Evolutionary conservation across 2,329 filamentous ascomycete genomes (phyloP).

Genomic region (Cercospora sp.): DNA sequence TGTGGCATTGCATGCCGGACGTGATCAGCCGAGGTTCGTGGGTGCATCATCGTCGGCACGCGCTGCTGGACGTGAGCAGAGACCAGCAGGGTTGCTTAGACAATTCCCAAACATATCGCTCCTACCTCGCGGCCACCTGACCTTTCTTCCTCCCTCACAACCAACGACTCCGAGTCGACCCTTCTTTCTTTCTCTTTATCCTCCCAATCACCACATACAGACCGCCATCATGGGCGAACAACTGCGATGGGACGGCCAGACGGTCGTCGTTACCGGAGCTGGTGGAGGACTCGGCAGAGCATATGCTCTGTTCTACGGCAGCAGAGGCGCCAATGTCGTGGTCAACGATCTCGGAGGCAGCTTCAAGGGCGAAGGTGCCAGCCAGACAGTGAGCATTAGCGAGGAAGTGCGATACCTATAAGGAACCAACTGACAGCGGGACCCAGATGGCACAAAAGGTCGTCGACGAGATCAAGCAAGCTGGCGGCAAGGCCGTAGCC

Average conservation of each 20-base stretch:
- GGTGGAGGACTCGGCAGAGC: slow-evolving; percentile 79
- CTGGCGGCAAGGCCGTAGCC: slow-evolving; percentile 91
- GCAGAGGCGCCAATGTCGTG: slow-evolving; percentile 87
- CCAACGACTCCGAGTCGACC: slow-evolving; percentile 9
- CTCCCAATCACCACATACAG: slow-evolving; percentile 9
- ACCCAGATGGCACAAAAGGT: slow-evolving; percentile 75
- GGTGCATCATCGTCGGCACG: slow-evolving; percentile 6
- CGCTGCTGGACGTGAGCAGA: slow-evolving; percentile 1
- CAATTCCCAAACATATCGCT: slow-evolving; percentile 6
- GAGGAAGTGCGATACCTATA: not conserved
- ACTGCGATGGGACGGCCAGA: slow-evolving; percentile 83
- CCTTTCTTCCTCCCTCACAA: slow-evolving; percentile 1
- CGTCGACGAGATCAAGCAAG: slow-evolving; percentile 78
- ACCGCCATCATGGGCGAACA: slow-evolving; percentile 59
- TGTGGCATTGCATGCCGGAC: not conserved
- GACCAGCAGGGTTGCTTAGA: slow-evolving; percentile 8
- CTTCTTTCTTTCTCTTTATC: slow-evolving; percentile 7
- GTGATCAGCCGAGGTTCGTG: slow-evolving; percentile 2
- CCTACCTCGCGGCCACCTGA: slow-evolving; percentile 2
- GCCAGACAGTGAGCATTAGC: slow-evolving; percentile 54
- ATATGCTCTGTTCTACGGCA: slow-evolving; percentile 86
- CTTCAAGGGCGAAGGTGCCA: slow-evolving; percentile 89
- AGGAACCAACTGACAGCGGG: slow-evolving; percentile 10
- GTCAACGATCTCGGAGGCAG: slow-evolving; percentile 95
- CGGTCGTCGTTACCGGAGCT: slow-evolving; percentile 83